Conservation (phyloP, 257 asterid species). For the Striga asiatica region DNA sequence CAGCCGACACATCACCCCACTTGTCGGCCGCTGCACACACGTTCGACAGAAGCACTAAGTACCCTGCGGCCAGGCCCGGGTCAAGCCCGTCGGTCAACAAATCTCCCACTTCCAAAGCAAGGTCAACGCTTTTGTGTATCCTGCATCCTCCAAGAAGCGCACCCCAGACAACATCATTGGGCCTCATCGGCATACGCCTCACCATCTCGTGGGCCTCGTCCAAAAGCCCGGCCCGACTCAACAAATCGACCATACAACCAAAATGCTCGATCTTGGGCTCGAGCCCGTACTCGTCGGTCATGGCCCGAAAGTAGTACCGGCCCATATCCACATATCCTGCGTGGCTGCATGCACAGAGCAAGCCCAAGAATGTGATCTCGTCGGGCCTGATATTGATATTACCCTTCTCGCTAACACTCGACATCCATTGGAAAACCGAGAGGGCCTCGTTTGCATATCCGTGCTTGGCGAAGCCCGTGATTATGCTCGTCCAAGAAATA, state of each 20-base stretch:
- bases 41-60: constrained; percentile 54
- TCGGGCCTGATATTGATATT: constrained; percentile 40
- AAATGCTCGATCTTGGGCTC: constrained; percentile 57
- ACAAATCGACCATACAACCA: constrained; percentile 81
- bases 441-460: constrained; percentile 62
- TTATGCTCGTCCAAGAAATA: constrained; percentile 74
- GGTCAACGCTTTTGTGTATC: constrained; percentile 43
- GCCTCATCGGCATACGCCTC: constrained; percentile 65
- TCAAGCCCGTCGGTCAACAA: constrained; percentile 34
- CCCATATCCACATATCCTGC: constrained; percentile 58
- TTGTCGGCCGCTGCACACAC: constrained; percentile 51
- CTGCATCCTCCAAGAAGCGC: constrained; percentile 79
- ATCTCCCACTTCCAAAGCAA: constrained; percentile 48
- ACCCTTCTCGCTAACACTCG: constrained; percentile 13
- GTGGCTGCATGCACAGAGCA: constrained; percentile 75
- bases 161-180: constrained; percentile 76
- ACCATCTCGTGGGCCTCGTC: constrained; percentile 54
- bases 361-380: constrained; percentile 52
- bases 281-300: constrained; percentile 47
- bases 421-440: constrained; percentile 48
- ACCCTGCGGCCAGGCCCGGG: constrained; percentile 42
- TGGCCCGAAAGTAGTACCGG: constrained; percentile 34
- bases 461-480: constrained; percentile 64
- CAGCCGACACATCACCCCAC: constrained; percentile 56
- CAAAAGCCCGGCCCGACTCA: constrained; percentile 72